Conservation (phyloP, 352 stramenopile species). For the Blastocystis sp. region DNA sequence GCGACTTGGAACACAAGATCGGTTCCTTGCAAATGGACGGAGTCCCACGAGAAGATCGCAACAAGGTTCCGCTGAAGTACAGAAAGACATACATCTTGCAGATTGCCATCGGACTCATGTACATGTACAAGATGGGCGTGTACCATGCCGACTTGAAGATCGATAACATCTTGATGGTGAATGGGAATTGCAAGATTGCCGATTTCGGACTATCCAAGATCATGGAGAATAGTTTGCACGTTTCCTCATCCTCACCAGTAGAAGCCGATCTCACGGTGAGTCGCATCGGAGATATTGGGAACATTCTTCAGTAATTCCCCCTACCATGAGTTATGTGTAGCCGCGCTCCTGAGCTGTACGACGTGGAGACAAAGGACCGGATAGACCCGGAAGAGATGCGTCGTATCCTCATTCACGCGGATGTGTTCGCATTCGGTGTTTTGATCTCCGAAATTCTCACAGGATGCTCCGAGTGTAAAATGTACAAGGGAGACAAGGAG, state of each 20-base stretch:
- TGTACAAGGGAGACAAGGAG: background rate
- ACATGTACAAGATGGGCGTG: background rate
- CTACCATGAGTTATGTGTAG: background rate
- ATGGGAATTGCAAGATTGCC: conserved; percentile 28
- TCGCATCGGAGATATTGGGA: background rate
- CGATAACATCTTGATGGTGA: conserved; percentile 21
- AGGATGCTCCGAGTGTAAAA: background rate
- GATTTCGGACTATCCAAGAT: conserved; percentile 32
- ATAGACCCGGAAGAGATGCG: background rate
- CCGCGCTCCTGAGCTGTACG: background rate
- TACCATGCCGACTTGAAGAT: conserved; percentile 44
- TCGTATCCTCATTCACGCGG: background rate
- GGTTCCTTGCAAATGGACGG: background rate
- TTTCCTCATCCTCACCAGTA: background rate
- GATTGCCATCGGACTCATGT: conserved; percentile 25
- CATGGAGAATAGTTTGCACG: background rate
- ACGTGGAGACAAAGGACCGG: background rate
- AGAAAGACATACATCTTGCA: conserved; percentile 28
- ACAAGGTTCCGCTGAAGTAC: background rate
- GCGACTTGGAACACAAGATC: background rate
- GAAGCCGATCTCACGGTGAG: background rate
- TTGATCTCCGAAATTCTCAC: conserved; percentile 37
- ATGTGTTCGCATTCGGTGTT: conserved; percentile 23
- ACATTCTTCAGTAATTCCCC: background rate
- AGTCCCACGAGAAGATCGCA: background rate